Conservation (phyloP, 305 asterid species). For the Solanum aculeatissimum region DNA sequence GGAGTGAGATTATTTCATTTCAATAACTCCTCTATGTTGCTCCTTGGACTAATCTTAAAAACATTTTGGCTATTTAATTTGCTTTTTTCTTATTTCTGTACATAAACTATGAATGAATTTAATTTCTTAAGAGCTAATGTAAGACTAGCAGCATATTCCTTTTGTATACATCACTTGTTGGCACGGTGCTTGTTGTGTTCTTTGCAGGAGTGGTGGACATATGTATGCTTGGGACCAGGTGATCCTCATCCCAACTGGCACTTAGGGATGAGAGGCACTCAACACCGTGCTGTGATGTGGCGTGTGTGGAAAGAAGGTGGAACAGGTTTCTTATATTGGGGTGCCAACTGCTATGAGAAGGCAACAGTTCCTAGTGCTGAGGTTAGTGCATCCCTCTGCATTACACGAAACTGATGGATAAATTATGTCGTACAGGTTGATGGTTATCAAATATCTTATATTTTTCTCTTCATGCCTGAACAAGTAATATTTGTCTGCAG, state of each 20-base stretch:
- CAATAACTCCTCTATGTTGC: neutral
- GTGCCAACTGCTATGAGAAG: constrained; percentile 98
- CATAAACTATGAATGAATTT: neutral
- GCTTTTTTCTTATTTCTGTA: neutral
- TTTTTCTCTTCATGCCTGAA: neutral
- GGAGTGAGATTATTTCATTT: neutral
- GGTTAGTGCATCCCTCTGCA: constrained; percentile 30
- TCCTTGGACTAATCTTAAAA: neutral
- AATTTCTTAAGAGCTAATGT: neutral
- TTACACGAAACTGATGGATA: neutral
- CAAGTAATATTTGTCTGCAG: constrained; percentile 27
- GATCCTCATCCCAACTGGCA: constrained; percentile 99
- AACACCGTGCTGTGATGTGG: constrained; percentile 99
- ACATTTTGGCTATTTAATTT: neutral
- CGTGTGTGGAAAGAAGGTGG: constrained; percentile 99
- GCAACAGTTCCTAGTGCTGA: constrained; percentile 93
- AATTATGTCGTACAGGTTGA: neutral
- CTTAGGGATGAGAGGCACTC: constrained; percentile 98
- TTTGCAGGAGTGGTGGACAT: constrained; percentile 98
- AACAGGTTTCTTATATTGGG: constrained; percentile 96
- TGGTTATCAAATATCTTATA: too few relatives aligned
- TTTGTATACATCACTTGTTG: neutral
- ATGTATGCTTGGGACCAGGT: constrained; percentile 96
- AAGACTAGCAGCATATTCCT: neutral
- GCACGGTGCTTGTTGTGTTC: neutral